A percentile compares a stretch with the other conserved stretches of the same genome.
These are phyloP conservation scores for Ligustrum vulgare DNA, from an alignment of 257 asterid genomes.

Conservation along the genomic window DNA sequence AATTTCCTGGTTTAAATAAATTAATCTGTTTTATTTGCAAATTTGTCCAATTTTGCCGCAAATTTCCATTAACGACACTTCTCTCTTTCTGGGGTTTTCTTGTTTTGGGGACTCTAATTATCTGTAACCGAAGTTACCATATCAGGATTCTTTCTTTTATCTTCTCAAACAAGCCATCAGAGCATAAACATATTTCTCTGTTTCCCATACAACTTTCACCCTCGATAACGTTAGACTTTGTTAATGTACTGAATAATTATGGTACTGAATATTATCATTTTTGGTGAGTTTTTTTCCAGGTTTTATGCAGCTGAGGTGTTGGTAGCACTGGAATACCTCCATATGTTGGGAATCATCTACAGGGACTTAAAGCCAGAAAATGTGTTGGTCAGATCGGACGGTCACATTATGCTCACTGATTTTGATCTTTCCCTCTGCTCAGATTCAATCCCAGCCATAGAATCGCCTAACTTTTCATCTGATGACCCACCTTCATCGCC, in stretches of 20 bases:
- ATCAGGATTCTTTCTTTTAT: conserved; percentile 24
- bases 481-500: conserved; percentile 36
- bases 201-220: conserved; percentile 4
- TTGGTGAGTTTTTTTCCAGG: conserved; percentile 32
- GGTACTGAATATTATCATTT: neutral
- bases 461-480: conserved; percentile 51
- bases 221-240: no score
- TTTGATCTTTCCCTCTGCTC: conserved; percentile 85
- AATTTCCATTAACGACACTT: conserved; percentile 24
- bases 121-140: conserved; percentile 31
- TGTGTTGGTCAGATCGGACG: conserved; percentile 88
- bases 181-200: conserved; percentile 4
- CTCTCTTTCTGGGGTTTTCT: conserved; percentile 33
- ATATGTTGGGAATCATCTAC: conserved; percentile 86
- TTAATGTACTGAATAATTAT: no score
- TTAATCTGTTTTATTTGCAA: conserved; percentile 16
- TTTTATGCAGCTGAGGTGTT: conserved; percentile 90
- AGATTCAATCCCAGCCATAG: conserved; percentile 74
- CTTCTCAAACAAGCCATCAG: conserved; percentile 40
- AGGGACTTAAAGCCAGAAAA: conserved; percentile 90
- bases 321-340: conserved; percentile 89
- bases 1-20: conserved; percentile 12
- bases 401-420: conserved; percentile 90
- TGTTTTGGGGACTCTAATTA: conserved; percentile 22
- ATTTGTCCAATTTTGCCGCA: conserved; percentile 26